Base-by-base conservation (phyloP, 169 alveolate species). In the Theileria equi region DNA sequence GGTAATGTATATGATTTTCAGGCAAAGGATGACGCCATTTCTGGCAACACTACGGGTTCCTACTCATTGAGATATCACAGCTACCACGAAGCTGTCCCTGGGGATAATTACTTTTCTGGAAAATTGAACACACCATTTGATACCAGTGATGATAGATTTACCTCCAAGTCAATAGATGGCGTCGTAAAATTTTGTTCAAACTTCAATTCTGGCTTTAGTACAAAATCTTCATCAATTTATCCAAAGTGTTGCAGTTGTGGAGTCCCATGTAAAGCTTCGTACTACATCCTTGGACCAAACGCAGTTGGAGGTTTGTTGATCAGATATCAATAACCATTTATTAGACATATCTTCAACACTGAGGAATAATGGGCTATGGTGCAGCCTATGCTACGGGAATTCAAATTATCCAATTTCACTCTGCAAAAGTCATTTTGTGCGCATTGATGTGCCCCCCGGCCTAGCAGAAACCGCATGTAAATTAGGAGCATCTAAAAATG, bases 221-320 rank as follows among this genome's bases (percentile, higher is more conserved):
- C 23, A n/a, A 41, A 23, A 19, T 3, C 38, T 2, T 17, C 34
- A 3, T 11, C 26, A 4, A 43, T 28, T 17, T 43, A 57, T 29
- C 67, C 62, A 40, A 16, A 26, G 31, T 57, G 67, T 6, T 57
- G 29, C 16, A 55, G 67, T 28, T 57, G 67, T 40, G 40, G 61
- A 17, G 32, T 28, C 6, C 57, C 45, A 16, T 57, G 67, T 40
- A 57, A 28, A 28, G 40, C 57, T 19, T 57, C 67, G 6, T 57
- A 57, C 53, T 57, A 57, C 45, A 57, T 57, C 16, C 68, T 57
- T 11, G 53, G 67, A 5, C 67, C 67, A 40, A 41, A 57, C 17
- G 25, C 5, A 10, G 13, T 38, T 17, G 53, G 53, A 36, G 67
- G 67, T 57, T 17, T 6, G 67, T 16, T 7, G 0, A 13, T 48